These are phyloP conservation scores for Tetrapisispora namnaoensis DNA, from an alignment of 805 yeast genomes.

Conservation along the genomic window DNA sequence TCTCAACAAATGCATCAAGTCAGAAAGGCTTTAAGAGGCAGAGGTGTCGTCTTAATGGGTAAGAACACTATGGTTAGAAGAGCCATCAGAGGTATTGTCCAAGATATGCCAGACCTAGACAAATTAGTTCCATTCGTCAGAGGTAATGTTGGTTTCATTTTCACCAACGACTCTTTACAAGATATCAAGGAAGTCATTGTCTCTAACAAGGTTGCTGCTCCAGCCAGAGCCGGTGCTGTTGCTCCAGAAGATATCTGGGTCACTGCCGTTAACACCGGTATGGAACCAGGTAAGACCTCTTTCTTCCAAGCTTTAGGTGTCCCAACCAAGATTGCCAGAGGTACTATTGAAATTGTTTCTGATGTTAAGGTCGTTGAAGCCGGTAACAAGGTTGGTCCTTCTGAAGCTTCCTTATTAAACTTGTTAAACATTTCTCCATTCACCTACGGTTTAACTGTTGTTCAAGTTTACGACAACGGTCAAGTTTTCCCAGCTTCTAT, in stretches of 20 bases:
- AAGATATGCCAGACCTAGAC: conserved; percentile 94
- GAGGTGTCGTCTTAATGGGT: conserved; percentile 97
- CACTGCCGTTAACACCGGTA: conserved; percentile 99
- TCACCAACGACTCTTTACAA: conserved; percentile 95
- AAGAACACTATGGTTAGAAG: conserved; percentile 99
- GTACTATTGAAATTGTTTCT: conserved; percentile 98
- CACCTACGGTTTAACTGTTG: conserved; percentile 95
- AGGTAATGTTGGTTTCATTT: conserved; percentile 99
- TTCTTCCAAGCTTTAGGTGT: conserved; percentile 99
- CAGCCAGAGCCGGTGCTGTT: conserved; percentile 99
- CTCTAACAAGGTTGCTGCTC: conserved; percentile 97
- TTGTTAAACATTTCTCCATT: conserved; percentile 99
- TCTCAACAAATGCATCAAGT: conserved; percentile 99
- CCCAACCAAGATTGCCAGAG: conserved; percentile 99
- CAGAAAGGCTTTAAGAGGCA: conserved; percentile 93
- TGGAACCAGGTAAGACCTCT: conserved; percentile 99
- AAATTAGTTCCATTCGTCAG: conserved; percentile 86
- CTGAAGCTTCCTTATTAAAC: conserved; percentile 97
- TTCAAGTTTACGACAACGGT: conserved; percentile 97
- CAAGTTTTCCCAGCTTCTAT: conserved; percentile 94
- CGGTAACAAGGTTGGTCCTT: conserved; percentile 90
- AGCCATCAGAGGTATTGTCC: conserved; percentile 92
- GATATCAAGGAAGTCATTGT: conserved; percentile 79
- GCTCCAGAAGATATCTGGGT: conserved; percentile 97
- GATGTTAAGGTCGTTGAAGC: conserved; percentile 92